Conservation (phyloP, 345 rosid genomes). For the Melaleuca alternifolia region DNA sequence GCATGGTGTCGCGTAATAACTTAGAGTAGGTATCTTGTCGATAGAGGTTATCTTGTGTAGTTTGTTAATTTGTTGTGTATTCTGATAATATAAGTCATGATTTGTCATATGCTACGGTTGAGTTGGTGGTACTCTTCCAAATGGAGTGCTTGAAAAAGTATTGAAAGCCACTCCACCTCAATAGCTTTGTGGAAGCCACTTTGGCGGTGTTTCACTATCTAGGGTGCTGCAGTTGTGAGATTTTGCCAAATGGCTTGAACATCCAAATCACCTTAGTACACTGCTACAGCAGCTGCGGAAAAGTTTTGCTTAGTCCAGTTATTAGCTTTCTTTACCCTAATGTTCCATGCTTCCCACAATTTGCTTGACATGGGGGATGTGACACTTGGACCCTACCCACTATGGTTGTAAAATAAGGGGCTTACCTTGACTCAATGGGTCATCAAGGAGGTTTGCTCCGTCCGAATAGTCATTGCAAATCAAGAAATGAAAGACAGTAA, state of each 20-base stretch:
- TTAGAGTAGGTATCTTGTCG: no score
- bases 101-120: no score
- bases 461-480: neutral
- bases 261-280: neutral
- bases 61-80: neutral
- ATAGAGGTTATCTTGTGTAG: neutral
- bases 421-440: neutral
- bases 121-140: neutral
- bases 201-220: neutral
- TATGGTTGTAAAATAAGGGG: neutral
- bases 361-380: neutral
- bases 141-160: neutral
- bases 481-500: no score
- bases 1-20: fast-evolving
- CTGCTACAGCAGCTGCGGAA: neutral
- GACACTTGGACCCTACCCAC: neutral
- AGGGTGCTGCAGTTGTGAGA: neutral
- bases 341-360: neutral
- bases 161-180: neutral
- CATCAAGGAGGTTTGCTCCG: neutral
- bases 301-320: neutral
- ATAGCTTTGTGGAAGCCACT: neutral
- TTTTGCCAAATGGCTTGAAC: neutral
- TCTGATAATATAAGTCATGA: neutral
- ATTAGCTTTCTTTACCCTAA: neutral